A percentile compares a stretch with the other conserved stretches of the same genome.
Conservation (phyloP, 2,329 filamentous ascomycete species). For the Verticillium alfalfae region DNA sequence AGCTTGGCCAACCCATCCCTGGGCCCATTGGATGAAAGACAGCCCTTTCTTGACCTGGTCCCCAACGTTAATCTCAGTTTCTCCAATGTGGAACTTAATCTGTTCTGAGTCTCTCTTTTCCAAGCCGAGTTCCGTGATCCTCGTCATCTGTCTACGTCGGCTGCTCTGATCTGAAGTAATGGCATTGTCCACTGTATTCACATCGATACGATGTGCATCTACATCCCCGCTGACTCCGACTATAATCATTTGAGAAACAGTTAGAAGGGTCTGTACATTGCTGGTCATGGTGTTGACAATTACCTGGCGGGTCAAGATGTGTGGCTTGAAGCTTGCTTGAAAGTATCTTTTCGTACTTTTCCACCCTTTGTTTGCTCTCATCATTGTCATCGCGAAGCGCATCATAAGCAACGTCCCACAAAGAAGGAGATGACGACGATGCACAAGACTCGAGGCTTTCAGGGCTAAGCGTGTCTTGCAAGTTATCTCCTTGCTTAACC, state of each 20-base stretch:
- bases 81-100: not conserved
- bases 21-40: not conserved
- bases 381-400: not conserved
- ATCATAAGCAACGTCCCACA: not conserved
- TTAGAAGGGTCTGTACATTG: too few relatives aligned
- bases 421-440: too few relatives aligned
- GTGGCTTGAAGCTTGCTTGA: not conserved
- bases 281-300: too few relatives aligned
- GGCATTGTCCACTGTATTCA: not conserved
- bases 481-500: too few relatives aligned
- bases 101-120: not conserved
- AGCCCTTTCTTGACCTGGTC: not conserved
- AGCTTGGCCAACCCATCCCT: not conserved
- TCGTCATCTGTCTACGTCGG: not conserved
- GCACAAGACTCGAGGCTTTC: too few relatives aligned
- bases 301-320: not conserved
- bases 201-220: too few relatives aligned
- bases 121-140: not conserved
- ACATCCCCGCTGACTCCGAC: too few relatives aligned
- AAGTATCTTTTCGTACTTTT: not conserved
- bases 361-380: not conserved
- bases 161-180: not conserved
- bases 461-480: too few relatives aligned
- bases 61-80: not conserved
- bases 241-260: too few relatives aligned